Evolutionary conservation across 495 filamentous ascomycete genomes (phyloP).

Genomic region (Delitschia confertaspora): DNA sequence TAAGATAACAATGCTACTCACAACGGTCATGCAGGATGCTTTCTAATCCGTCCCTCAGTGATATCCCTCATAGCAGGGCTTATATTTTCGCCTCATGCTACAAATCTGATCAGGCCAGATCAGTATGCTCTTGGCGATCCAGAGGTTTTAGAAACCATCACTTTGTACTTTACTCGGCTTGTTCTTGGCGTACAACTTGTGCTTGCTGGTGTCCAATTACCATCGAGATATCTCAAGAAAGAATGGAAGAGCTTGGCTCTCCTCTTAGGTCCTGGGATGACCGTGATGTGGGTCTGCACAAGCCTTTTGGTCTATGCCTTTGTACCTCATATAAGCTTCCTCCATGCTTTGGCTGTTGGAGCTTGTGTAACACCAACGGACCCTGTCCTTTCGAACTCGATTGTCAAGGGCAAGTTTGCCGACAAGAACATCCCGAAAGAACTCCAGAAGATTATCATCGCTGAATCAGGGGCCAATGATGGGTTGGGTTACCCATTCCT

Average conservation of each 20-base stretch:
- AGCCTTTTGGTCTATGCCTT: constrained; percentile 70
- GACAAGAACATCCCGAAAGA: constrained; percentile 78
- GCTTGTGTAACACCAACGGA: constrained; percentile 89
- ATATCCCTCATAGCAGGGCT: constrained; percentile 77
- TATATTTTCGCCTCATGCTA: constrained; percentile 64
- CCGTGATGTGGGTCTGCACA: constrained; percentile 78
- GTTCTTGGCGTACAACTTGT: constrained; percentile 89
- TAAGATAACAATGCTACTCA: constrained; percentile 40
- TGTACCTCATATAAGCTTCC: constrained; percentile 61
- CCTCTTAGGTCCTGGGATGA: constrained; percentile 80
- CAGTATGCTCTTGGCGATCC: constrained; percentile 62
- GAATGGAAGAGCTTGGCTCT: constrained; percentile 74
- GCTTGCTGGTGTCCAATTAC: constrained; percentile 83
- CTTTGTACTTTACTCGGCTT: constrained; percentile 75
- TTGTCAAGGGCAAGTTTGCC: constrained; percentile 90
- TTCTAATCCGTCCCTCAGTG: constrained; percentile 41
- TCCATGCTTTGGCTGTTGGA: constrained; percentile 69
- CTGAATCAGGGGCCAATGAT: constrained; percentile 87
- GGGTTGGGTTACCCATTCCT: constrained; percentile 90
- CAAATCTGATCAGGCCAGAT: constrained; percentile 66
- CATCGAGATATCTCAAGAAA: constrained; percentile 67
- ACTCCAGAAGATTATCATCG: constrained; percentile 78
- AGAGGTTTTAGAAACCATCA: constrained; percentile 54
- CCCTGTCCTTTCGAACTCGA: constrained; percentile 78
- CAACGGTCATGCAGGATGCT: not conserved